Evolutionary conservation across 495 filamentous ascomycete genomes (phyloP).

Genomic region (Penicillium salamii): DNA sequence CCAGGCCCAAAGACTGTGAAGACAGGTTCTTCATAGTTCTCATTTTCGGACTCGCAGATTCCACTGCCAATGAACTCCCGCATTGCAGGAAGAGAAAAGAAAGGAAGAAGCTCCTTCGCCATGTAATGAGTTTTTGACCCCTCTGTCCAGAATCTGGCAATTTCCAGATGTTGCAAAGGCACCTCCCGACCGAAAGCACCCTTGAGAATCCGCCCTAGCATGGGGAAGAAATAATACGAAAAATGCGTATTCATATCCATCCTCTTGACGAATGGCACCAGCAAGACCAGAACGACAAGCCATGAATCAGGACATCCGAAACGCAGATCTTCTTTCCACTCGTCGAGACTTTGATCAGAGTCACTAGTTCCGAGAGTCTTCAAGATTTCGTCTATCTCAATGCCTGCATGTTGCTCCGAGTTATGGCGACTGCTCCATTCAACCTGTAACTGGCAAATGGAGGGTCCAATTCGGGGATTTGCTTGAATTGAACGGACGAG

Average conservation of each 20-base stretch:
- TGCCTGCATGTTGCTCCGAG: too few relatives aligned
- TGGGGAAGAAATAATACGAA: constrained; percentile 4
- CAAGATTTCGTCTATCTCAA: too few relatives aligned
- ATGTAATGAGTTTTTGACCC: background rate
- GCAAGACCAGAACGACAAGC: background rate
- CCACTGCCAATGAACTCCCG: background rate
- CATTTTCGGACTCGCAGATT: constrained; percentile 9
- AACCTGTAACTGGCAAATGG: background rate
- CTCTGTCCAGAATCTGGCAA: background rate
- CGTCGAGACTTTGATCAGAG: background rate
- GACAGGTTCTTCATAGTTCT: background rate
- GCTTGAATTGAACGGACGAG: background rate
- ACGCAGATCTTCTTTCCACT: constrained; percentile 6
- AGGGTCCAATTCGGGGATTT: background rate
- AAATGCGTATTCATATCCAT: background rate
- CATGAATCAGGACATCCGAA: background rate
- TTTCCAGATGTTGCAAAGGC: constrained; percentile 7
- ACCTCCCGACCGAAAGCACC: constrained; percentile 7
- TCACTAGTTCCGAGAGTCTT: background rate
- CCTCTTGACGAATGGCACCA: background rate
- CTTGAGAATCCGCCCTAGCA: constrained; percentile 7
- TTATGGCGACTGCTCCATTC: too few relatives aligned
- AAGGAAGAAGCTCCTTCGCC: constrained; percentile 1
- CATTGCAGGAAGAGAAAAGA: constrained; percentile 14
- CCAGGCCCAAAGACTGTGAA: background rate